phyloP scores from a whole-genome alignment of 345 rosid species.

The Trapa incisa region DNA sequence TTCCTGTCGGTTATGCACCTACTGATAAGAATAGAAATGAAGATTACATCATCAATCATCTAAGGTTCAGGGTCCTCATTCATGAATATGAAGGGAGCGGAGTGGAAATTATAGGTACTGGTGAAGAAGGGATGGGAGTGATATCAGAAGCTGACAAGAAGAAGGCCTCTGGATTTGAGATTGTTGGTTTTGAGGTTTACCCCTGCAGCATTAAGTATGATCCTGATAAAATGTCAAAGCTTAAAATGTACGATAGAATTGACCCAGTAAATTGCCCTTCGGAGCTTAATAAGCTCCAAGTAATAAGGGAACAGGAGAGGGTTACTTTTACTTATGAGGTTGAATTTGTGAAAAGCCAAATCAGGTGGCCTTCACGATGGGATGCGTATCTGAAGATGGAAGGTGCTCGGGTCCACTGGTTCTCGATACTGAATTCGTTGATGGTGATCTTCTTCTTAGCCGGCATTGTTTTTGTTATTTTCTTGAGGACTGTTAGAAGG shows the following conservation, averaged over 20 bases:
- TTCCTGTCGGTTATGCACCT: conserved; percentile 8
- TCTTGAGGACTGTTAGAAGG: conserved; percentile 5
- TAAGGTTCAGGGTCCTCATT: conserved; percentile 11
- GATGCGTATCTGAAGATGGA: conserved; percentile 6
- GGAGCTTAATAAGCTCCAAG: conserved; percentile 2
- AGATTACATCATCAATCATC: conserved; percentile 13
- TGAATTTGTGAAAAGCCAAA: conserved; percentile 10
- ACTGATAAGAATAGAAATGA: no score
- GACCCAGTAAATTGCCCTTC: conserved; percentile 6
- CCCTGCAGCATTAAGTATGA: conserved; percentile 11
- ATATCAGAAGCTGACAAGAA: no score
- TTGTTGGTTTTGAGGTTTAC: conserved; percentile 11
- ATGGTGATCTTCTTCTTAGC: background rate
- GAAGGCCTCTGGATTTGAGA: background rate
- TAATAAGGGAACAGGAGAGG: conserved; percentile 19
- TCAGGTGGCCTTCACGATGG: conserved; percentile 11
- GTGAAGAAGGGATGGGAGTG: no score
- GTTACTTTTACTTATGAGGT: conserved; percentile 15
- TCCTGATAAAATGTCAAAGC: background rate
- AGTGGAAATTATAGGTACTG: background rate
- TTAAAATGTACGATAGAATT: background rate
- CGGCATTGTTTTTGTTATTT: background rate
- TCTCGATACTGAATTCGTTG: conserved; percentile 4
- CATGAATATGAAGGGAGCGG: background rate
- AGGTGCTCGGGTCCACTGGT: conserved; percentile 1